Percentiles rank a stretch among this genome's conserved stretches.
Evolutionary conservation across 2,329 filamentous ascomycete species (phyloP).

Genomic region (Macroventuria anomochaeta): DNA sequence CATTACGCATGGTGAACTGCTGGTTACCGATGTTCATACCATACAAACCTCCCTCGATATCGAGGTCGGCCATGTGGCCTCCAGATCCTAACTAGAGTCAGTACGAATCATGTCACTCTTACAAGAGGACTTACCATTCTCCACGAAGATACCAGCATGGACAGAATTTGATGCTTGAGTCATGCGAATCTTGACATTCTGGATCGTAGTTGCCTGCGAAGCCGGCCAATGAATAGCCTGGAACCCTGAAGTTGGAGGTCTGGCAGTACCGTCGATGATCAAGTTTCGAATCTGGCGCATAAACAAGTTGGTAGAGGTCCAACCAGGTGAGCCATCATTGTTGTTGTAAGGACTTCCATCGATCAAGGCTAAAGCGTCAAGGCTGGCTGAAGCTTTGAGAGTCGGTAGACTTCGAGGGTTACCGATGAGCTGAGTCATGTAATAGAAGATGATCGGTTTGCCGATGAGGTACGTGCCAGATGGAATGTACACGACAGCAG

Average conservation of each 20-base stretch:
- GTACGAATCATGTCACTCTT: background rate
- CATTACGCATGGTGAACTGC: slow-evolving; percentile 64
- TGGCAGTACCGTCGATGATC: slow-evolving; percentile 62
- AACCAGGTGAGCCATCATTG: slow-evolving; percentile 48
- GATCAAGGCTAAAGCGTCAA: slow-evolving; percentile 64
- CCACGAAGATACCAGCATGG: slow-evolving; percentile 57
- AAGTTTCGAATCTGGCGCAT: slow-evolving; percentile 71
- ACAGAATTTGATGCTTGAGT: slow-evolving; percentile 52
- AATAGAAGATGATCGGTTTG: slow-evolving; percentile 66
- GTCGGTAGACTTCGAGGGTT: slow-evolving; percentile 63
- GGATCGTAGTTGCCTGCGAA: slow-evolving; percentile 55
- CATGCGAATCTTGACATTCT: slow-evolving; percentile 56
- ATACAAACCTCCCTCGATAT: slow-evolving; percentile 53
- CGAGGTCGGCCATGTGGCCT: slow-evolving; percentile 56
- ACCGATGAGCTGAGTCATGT: slow-evolving; percentile 68
- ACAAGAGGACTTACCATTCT: slow-evolving; percentile 41
- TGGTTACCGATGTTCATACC: slow-evolving; percentile 57
- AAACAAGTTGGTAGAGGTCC: slow-evolving; percentile 67
- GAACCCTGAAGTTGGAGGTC: slow-evolving; percentile 54
- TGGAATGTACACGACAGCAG: slow-evolving; percentile 65
- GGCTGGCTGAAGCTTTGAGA: slow-evolving; percentile 61
- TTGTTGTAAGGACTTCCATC: slow-evolving; percentile 61
- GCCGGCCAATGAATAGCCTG: slow-evolving; percentile 58
- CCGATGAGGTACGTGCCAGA: slow-evolving; percentile 62
- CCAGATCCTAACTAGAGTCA: slow-evolving; percentile 46